phyloP scores from a whole-genome alignment of 2,329 filamentous ascomycete species.

The Hypoxylon sp. region DNA sequence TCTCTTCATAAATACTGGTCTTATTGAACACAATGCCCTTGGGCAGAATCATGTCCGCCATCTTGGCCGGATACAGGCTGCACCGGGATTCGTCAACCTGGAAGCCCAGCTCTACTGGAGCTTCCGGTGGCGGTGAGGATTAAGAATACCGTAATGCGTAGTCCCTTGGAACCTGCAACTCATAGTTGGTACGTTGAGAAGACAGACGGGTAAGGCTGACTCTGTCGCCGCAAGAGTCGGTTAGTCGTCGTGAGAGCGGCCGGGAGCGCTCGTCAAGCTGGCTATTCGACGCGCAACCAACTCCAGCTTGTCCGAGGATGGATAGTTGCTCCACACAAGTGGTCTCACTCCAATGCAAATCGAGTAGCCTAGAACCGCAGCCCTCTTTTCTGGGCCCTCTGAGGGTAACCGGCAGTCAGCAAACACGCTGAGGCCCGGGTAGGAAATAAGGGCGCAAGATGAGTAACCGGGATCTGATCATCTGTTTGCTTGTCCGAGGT shows the following conservation, averaged over 20 bases:
- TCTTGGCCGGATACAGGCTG: slow-evolving; percentile 40
- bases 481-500: slow-evolving; percentile 36
- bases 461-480: slow-evolving; percentile 29
- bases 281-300: slow-evolving; percentile 32
- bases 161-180: slow-evolving; percentile 27
- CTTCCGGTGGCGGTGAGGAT: slow-evolving; percentile 30
- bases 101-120: slow-evolving; percentile 25
- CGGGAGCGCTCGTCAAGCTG: slow-evolving; percentile 30
- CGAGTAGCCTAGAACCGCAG: slow-evolving; percentile 34
- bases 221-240: slow-evolving; percentile 29
- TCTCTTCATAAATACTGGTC: slow-evolving; percentile 59
- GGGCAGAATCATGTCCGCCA: slow-evolving; percentile 57
- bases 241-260: slow-evolving; percentile 27
- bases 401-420: slow-evolving; percentile 29
- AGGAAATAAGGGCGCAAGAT: slow-evolving; percentile 30
- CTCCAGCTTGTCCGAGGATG: slow-evolving; percentile 32
- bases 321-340: slow-evolving; percentile 32
- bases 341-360: slow-evolving; percentile 37
- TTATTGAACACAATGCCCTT: slow-evolving; percentile 66
- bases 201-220: slow-evolving; percentile 23
- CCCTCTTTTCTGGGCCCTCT: slow-evolving; percentile 28
- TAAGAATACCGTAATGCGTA: slow-evolving; percentile 28
- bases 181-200: slow-evolving; percentile 33
- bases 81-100: slow-evolving; percentile 27
- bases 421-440: slow-evolving; percentile 29